These are phyloP conservation scores for Hemisphaericaspora xylofermentans DNA, from an alignment of 1,139 yeast species.

Conservation along the genomic window DNA sequence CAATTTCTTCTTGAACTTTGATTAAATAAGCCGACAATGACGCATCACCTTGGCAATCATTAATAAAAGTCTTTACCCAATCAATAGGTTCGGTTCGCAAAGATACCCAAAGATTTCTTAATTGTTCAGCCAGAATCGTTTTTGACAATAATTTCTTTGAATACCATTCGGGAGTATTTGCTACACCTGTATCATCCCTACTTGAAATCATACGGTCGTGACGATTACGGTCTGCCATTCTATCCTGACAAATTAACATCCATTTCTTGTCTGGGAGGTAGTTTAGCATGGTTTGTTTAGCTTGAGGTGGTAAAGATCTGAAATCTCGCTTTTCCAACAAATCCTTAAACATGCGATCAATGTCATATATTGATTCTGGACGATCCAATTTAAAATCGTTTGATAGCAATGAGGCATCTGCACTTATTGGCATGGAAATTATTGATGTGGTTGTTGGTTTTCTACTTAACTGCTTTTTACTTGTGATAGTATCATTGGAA, in stretches of 20 bases:
- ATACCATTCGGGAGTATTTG: slow-evolving; percentile 70
- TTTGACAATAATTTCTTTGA: slow-evolving; percentile 74
- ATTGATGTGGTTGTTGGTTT: slow-evolving; percentile 24
- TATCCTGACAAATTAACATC: slow-evolving; percentile 89
- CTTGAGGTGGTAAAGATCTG: slow-evolving; percentile 72
- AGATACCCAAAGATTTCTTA: slow-evolving; percentile 87
- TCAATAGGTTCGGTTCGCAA: slow-evolving; percentile 86
- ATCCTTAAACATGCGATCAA: slow-evolving; percentile 64
- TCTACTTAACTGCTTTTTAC: slow-evolving; percentile 18
- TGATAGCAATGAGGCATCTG: slow-evolving; percentile 15
- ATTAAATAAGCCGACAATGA: slow-evolving; percentile 54
- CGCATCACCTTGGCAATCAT: slow-evolving; percentile 85
- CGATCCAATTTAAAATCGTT: slow-evolving; percentile 41
- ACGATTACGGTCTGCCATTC: slow-evolving; percentile 70
- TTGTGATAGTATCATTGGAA: slow-evolving; percentile 33
- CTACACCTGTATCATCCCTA: slow-evolving; percentile 32
- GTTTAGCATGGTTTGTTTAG: slow-evolving; percentile 74
- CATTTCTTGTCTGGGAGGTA: slow-evolving; percentile 82
- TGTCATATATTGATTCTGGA: slow-evolving; percentile 59
- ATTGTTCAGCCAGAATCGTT: slow-evolving; percentile 64
- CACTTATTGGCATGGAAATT: slow-evolving; percentile 30
- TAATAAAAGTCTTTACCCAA: slow-evolving; percentile 79
- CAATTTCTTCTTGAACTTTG: slow-evolving; percentile 40
- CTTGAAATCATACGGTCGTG: slow-evolving; percentile 34
- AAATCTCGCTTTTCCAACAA: slow-evolving; percentile 83